Percentiles rank a stretch among this genome's conserved stretches.
Conservation (phyloP, 257 asterid species). For the Nicotiana tomentosiformis region DNA sequence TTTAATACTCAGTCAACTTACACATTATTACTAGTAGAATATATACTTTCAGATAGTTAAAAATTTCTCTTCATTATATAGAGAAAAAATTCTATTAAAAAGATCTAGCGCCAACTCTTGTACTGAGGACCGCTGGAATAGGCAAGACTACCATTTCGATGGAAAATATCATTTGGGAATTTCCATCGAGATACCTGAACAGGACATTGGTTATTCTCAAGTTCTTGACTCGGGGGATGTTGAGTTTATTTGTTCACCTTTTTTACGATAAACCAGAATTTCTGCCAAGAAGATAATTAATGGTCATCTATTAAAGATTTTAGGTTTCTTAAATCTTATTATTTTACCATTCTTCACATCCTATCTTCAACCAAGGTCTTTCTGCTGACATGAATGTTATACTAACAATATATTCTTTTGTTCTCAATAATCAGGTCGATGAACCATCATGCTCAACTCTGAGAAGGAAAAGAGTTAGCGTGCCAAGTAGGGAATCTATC, state of each 20-base stretch:
- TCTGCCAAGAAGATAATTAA: neutral
- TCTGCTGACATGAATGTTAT: neutral
- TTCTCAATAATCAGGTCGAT: constrained; percentile 29
- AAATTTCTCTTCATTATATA: neutral
- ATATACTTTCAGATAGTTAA: neutral
- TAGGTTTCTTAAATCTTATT: neutral
- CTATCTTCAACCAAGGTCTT: neutral
- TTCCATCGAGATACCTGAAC: neutral
- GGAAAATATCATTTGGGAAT: neutral
- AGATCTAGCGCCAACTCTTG: neutral
- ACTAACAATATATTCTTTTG: neutral
- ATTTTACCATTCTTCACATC: neutral
- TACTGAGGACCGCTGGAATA: neutral
- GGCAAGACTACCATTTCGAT: neutral
- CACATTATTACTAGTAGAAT: neutral
- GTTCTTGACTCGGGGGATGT: neutral
- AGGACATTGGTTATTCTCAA: neutral
- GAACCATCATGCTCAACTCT: constrained; percentile 18
- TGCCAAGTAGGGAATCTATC: constrained; percentile 32
- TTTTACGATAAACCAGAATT: neutral
- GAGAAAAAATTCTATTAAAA: neutral
- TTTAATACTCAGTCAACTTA: neutral
- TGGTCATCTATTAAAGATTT: neutral
- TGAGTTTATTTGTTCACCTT: neutral
- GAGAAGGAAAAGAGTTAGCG: constrained; percentile 22